Evolutionary conservation across 768 basidiomycete species (phyloP).

Genomic region (Tricholoma bakamatsutake): DNA sequence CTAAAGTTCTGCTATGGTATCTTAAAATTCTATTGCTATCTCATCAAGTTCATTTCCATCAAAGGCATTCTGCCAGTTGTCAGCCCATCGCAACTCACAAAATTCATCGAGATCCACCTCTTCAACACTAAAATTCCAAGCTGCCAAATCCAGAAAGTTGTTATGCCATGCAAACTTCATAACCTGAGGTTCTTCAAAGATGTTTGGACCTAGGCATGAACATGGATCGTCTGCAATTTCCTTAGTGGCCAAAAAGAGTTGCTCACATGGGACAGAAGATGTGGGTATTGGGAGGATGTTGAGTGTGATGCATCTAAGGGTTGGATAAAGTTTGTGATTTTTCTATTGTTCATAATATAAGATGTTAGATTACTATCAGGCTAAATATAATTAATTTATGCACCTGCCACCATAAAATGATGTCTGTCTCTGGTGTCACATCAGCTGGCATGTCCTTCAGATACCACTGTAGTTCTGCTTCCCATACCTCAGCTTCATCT

Average conservation of each 20-base stretch:
- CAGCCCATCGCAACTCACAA: not conserved
- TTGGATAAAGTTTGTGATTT: constrained; percentile 9
- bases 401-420: constrained; percentile 16
- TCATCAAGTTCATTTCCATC: not conserved
- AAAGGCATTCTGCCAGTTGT: not conserved
- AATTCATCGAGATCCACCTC: constrained; percentile 8
- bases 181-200: constrained; percentile 8
- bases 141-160: constrained; percentile 32
- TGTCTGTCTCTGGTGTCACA: constrained; percentile 11
- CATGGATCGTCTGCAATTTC: constrained; percentile 1
- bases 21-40: not conserved
- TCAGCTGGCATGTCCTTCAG: constrained; percentile 11
- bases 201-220: constrained; percentile 2
- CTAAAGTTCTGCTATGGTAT: not conserved
- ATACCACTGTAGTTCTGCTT: constrained; percentile 9
- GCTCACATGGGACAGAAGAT: constrained; percentile 17
- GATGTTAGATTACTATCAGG: not conserved
- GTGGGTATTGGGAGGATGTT: constrained; percentile 15
- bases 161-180: constrained; percentile 10
- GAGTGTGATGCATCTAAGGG: constrained; percentile 11
- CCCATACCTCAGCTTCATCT: constrained; percentile 6
- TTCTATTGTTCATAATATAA: not conserved
- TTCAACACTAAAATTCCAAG: constrained; percentile 29
- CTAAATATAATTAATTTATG: constrained; percentile 1
- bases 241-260: constrained; percentile 10